Evolutionary conservation across 371 early-diverging fungal species (phyloP), one percentile per base, ranked within the genome.

Genomic region (Catenaria anguillulae): DNA sequence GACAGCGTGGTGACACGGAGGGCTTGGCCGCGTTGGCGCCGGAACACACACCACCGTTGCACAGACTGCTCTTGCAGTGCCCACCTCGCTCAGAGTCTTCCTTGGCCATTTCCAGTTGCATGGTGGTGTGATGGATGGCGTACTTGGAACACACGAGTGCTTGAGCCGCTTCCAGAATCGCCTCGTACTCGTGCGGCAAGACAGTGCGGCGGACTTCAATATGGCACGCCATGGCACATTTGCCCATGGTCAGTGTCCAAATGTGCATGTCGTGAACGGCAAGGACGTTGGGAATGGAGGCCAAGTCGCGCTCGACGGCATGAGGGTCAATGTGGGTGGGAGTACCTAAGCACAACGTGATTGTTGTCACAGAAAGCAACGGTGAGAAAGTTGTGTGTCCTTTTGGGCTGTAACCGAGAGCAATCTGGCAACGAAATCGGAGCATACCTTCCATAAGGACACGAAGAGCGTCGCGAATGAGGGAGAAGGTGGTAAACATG

Each of bases 391-490:
- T n/a, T n/a, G n/a, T n/a, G n/a, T n/a, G n/a, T n/a, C n/a, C n/a
- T n/a, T n/a, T n/a, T n/a, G n/a, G n/a, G n/a, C n/a, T n/a, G n/a
- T n/a, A n/a, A n/a, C n/a, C n/a, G n/a, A n/a, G n/a, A n/a, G n/a
- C n/a, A n/a, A n/a, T n/a, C n/a, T n/a, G n/a, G n/a, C n/a, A n/a
- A n/a, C n/a, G n/a, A n/a, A n/a, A n/a, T n/a, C n/a, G n/a, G n/a
- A n/a, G n/a, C n/a, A n/a, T n/a, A 56, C 85, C 82, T 71, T 90
- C 88, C 81, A 86, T 82, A 37, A 89, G 66, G 0, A 89, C 85
- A n/a, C 71, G 71, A 3, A 84, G 36, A 13, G 78, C 83, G 61
- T 87, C 80, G 48, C 69, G 68, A 56, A 85, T 76, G 33, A 85
- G 69, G 29, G 73, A 68, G 29, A 78, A 74, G 0, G 83, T 83